Percentiles rank a stretch among this genome's conserved stretches.
These are phyloP conservation scores for Hyaloscypha finlandica DNA, from an alignment of 495 filamentous ascomycete genomes.

Conservation along the genomic window DNA sequence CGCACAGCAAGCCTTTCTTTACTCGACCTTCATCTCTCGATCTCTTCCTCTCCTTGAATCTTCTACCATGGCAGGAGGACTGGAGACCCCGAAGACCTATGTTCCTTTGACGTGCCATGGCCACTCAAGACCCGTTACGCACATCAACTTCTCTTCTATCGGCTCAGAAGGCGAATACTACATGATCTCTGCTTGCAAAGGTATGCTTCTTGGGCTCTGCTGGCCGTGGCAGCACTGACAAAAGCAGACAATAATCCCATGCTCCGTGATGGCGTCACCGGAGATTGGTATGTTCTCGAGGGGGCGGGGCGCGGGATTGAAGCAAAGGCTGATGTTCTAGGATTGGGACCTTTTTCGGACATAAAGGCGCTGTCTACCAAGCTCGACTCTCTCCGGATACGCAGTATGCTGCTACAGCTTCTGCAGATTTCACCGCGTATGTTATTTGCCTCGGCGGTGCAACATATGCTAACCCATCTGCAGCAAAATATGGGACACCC, in stretches of 20 bases:
- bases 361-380: conserved; percentile 98
- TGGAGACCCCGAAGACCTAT: conserved; percentile 51
- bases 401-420: conserved; percentile 83
- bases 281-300: conserved; percentile 69
- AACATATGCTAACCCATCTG: conserved; percentile 20
- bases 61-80: conserved; percentile 39
- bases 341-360: conserved; percentile 97
- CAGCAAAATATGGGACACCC: conserved; percentile 95
- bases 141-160: conserved; percentile 89
- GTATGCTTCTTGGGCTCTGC: conserved; percentile 43
- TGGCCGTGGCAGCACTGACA: conserved; percentile 13
- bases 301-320: background rate
- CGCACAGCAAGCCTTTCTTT: background rate
- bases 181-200: conserved; percentile 97
- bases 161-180: conserved; percentile 79
- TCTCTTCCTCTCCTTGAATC: background rate
- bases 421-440: conserved; percentile 94
- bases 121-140: conserved; percentile 92
- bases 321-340: conserved; percentile 39
- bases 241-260: conserved; percentile 85
- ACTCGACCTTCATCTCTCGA: background rate
- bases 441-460: conserved; percentile 31
- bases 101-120: conserved; percentile 97
- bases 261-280: conserved; percentile 94
- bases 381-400: conserved; percentile 87